Evolutionary conservation across 2,329 filamentous ascomycete species (phyloP), one percentile per base, ranked within the genome.

Genomic region (Botrytis paeoniae): DNA sequence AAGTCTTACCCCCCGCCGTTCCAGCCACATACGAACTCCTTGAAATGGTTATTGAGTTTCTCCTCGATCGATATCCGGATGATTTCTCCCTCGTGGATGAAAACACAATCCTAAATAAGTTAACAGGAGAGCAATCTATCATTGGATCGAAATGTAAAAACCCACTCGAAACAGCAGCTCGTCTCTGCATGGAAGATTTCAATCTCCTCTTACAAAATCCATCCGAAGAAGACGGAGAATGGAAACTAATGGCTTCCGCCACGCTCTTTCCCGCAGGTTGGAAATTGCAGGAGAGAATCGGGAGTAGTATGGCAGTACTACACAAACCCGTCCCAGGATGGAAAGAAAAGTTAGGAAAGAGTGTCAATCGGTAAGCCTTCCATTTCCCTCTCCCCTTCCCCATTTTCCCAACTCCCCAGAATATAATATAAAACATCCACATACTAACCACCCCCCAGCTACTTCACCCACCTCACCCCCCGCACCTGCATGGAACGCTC

Each of bases 251-350:
- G 71, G 86, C 86, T 37, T 85, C 85, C 63, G 86, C 86, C 8
- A 87, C 85, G 22, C 80, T 87, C 8, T 87, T 87, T 75, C 86
- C 86, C 1, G 84, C 85, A 0, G 86, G 86, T 12, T 88, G 85
- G 85, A 83, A 83, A 35, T 81, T 87, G 20, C 78, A 83, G 57
- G 81, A 84, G 62, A 82, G 85, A 39, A 85, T 88, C 62, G 86
- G 85, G 37, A 85, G 82, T 76, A 84, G 83, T 2, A 83, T 88
- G 73, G 82, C 83, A 29, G 81, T 82, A 60, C 81, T 88, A 70
- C 85, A 86, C 72, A 80, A 79, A 5, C 83, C 84, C 1, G 84
- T 88, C 4, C 83, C 85, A 1, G 78, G 84, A 20, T 88, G 86
- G 86, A 82, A 86, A 59, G 81, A 85, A 78, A 84, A 84, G 74